Evolutionary conservation across 2,329 filamentous ascomycete species (phyloP), one percentile per base, ranked within the genome.

Genomic region (Dothidotthia symphoricarpi): DNA sequence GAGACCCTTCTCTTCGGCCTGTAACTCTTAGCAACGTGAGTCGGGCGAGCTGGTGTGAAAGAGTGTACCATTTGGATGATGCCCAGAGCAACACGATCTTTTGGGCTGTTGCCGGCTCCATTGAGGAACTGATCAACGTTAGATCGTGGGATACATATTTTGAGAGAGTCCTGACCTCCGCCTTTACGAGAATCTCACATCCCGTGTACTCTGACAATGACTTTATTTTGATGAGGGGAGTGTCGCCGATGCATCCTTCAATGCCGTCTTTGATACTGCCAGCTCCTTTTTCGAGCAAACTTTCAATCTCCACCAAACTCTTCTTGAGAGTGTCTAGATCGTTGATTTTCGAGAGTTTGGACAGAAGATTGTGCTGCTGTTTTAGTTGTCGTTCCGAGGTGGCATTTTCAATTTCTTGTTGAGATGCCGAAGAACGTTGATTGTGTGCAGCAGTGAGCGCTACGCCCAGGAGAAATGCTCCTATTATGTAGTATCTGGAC

Each of bases 161-260:
- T n/a, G 8, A 12, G 11, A n/a, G 3, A n/a, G 17, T 29, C 8
- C 24, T 17, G 66, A 78, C 77, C 66, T 98, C 93, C 32, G 89
- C 89, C 70, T 98, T 98, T 51, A 85, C 93, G 24, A 97, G 75
- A 57, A 98, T 95, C 27, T 82, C 82, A 59, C 93, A 89, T 14
- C 89, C 89, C 3, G 93, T 96, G 13, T 83, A 88, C 31, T 86
- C 82, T 3, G 87, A 94, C 16, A 98, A 77, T 25, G 86, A 90
- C 52, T 82, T 85, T 63, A 98, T 89, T 48, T 81, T 81, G 55
- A 98, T 80, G 16, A 98, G 76, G 1, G 90, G 91, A 11, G 93
- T 98, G 67, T 95, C 86, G 39, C 93, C 93, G 61, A 98, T 97
- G 61, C 86, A 88, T 30, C 84, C 87, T 66, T 95, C 89, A 43